Percentiles rank a stretch among this genome's conserved stretches.
phyloP scores from a whole-genome alignment of 129 eudicot species.

The Chrysanthemum lavandulifolium region DNA sequence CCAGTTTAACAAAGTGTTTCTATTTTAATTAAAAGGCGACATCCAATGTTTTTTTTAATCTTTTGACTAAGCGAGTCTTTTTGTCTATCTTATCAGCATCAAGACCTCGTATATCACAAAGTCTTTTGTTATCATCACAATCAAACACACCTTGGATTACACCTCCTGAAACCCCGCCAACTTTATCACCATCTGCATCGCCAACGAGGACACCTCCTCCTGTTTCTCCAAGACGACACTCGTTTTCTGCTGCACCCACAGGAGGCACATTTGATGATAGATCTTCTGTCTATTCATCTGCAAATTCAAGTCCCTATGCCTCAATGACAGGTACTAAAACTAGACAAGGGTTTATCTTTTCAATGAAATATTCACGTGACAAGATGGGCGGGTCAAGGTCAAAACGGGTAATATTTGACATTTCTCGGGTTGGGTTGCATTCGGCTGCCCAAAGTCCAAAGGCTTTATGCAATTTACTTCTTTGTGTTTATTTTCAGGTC shows the following conservation, averaged over 20 bases:
- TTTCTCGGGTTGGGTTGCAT: background rate
- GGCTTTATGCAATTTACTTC: background rate
- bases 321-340: slow-evolving; percentile 55
- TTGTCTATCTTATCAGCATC: slow-evolving; percentile 35
- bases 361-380: no score
- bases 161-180: slow-evolving; percentile 93
- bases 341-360: background rate
- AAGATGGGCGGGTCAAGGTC: no score
- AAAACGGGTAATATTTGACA: background rate
- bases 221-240: slow-evolving; percentile 81
- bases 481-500: slow-evolving; percentile 44
- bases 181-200: slow-evolving; percentile 70
- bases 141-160: slow-evolving; percentile 81
- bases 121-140: slow-evolving; percentile 76
- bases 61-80: background rate
- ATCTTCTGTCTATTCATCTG: slow-evolving; percentile 56
- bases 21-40: background rate
- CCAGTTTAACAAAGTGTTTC: no score
- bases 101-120: slow-evolving; percentile 69
- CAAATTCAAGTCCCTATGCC: slow-evolving; percentile 50
- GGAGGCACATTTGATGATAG: slow-evolving; percentile 51
- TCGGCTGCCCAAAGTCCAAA: no score
- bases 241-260: slow-evolving; percentile 57
- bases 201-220: slow-evolving; percentile 75
- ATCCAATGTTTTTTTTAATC: background rate